Conservation (phyloP, 345 rosid species). For the Mangifera indica region DNA sequence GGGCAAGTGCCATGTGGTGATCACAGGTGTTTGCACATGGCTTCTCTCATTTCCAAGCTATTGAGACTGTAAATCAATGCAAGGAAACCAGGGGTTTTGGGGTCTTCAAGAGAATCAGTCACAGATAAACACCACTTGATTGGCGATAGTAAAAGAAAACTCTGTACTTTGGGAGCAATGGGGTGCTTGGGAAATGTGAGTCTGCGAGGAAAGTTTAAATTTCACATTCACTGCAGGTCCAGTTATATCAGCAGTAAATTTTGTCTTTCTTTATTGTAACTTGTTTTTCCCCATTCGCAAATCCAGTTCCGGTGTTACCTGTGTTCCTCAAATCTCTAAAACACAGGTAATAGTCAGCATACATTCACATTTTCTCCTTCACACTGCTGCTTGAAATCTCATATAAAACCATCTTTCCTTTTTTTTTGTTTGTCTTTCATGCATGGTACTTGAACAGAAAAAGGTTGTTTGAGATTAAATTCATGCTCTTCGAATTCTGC, state of each 20-base stretch:
- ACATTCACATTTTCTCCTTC: background rate
- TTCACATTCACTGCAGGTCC: constrained; percentile 4
- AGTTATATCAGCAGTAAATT: background rate
- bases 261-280: constrained; percentile 2
- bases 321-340: constrained; percentile 10
- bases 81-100: constrained; percentile 32
- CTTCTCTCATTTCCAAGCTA: constrained; percentile 50
- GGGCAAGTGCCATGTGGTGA: constrained; percentile 51
- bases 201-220: constrained; percentile 14
- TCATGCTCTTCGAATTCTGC: background rate
- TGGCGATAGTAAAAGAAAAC: constrained; percentile 22
- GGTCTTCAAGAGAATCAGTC: constrained; percentile 43
- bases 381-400: background rate
- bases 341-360: background rate
- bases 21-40: constrained; percentile 59
- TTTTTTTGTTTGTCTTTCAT: background rate
- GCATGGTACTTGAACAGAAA: constrained; percentile 11
- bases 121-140: constrained; percentile 27
- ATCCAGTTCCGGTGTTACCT: constrained; percentile 11
- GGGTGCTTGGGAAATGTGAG: constrained; percentile 23
- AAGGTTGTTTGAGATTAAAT: background rate
- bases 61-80: constrained; percentile 33
- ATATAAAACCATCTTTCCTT: constrained; percentile 1
- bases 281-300: constrained; percentile 12
- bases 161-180: constrained; percentile 12